Percentiles rank a stretch among this genome's conserved stretches.
phyloP scores from a whole-genome alignment of 148 eudicot genomes.

The Beta vulgaris region DNA sequence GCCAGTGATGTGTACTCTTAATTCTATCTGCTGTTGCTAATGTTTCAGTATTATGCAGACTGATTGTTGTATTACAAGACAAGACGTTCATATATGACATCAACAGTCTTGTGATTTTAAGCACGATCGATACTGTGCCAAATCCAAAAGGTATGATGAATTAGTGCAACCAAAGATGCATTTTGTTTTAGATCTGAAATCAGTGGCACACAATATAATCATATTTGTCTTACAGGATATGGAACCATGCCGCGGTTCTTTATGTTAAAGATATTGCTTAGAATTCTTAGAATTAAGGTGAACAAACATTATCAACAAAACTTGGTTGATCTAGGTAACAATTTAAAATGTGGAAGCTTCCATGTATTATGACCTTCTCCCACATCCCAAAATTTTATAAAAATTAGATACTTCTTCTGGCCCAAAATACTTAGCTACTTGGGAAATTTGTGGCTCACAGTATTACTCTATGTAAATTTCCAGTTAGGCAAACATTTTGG shows the following conservation, averaged over 20 bases:
- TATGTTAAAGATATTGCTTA: background rate
- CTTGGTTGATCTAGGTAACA: background rate
- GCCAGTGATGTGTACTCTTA: background rate
- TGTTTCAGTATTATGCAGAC: conserved; percentile 48
- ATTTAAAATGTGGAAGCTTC: background rate
- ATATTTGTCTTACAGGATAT: background rate
- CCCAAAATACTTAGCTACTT: background rate
- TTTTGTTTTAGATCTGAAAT: background rate
- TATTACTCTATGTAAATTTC: background rate
- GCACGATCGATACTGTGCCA: conserved; percentile 79
- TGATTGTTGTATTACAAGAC: conserved; percentile 75
- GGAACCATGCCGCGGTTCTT: background rate
- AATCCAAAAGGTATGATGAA: conserved; percentile 66
- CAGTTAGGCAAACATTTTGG: background rate
- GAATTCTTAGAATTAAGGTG: background rate
- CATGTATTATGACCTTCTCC: background rate
- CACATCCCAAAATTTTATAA: background rate
- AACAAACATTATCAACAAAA: background rate
- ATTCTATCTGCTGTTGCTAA: conserved; percentile 12
- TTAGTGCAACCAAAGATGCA: background rate
- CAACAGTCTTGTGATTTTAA: conserved; percentile 54
- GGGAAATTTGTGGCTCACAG: background rate
- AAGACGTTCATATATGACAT: conserved; percentile 79
- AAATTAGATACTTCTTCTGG: background rate
- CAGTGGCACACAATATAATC: background rate